Percentiles rank a stretch among this genome's conserved stretches.
Evolutionary conservation across 441 rosid species (phyloP).

Genomic region (Melastoma candidum): DNA sequence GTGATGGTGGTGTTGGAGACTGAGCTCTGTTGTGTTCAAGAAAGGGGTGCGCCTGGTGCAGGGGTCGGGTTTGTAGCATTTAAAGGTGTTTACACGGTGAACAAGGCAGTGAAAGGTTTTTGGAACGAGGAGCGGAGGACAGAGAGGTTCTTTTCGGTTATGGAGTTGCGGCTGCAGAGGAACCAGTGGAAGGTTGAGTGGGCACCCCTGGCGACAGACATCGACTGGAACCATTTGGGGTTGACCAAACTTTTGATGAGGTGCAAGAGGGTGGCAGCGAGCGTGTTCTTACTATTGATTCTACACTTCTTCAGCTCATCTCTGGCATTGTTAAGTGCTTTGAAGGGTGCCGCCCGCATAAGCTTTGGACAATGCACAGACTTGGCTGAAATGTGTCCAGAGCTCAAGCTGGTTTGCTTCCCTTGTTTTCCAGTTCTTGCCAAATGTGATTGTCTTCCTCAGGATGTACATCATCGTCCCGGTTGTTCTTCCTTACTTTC

Average conservation of each 20-base stretch:
- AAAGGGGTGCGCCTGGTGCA: conserved; percentile 81
- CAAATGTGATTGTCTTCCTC: conserved; percentile 76
- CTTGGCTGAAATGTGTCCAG: conserved; percentile 89
- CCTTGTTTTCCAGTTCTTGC: conserved; percentile 77
- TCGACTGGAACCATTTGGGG: conserved; percentile 95
- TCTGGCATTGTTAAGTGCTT: conserved; percentile 70
- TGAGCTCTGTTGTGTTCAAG: conserved; percentile 53
- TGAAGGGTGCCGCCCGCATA: conserved; percentile 82
- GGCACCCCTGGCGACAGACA: conserved; percentile 93
- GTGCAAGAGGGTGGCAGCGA: conserved; percentile 63
- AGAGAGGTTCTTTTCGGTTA: conserved; percentile 78
- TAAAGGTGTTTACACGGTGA: conserved; percentile 88
- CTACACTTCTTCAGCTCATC: conserved; percentile 90
- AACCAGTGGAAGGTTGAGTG: conserved; percentile 97
- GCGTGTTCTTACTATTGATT: conserved; percentile 67
- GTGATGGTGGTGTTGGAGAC: conserved; percentile 62
- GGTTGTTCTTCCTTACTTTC: conserved; percentile 81
- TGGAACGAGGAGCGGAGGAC: conserved; percentile 59
- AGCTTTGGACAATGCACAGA: conserved; percentile 83
- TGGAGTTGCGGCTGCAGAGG: conserved; percentile 78
- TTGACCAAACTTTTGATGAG: conserved; percentile 57
- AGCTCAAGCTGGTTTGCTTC: conserved; percentile 91
- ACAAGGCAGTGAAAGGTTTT: conserved; percentile 86
- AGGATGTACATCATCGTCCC: conserved; percentile 94
- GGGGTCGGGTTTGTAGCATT: conserved; percentile 90